Evolutionary conservation across 257 asterid species (phyloP).

Genomic region (Plantago elongata): DNA sequence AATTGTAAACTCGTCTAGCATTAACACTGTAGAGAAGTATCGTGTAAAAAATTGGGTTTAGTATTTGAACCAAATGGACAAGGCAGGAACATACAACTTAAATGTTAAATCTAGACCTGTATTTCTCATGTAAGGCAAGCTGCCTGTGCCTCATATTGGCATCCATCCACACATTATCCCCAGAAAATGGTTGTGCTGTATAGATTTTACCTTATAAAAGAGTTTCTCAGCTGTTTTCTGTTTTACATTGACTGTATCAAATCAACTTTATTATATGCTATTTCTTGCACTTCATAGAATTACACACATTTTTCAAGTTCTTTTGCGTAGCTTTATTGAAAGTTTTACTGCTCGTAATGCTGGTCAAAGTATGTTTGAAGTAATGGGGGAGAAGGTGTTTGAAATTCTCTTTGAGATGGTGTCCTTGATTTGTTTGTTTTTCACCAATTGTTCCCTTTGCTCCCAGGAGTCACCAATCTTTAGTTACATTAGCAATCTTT

Average conservation of each 20-base stretch:
- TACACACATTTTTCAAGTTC: not conserved
- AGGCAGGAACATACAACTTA: too few species aligned
- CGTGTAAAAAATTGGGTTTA: not conserved
- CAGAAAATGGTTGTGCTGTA: too few species aligned
- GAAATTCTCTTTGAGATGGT: constrained; percentile 11
- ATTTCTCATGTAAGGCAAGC: too few species aligned
- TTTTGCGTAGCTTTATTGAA: not conserved
- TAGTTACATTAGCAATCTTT: constrained; percentile 44
- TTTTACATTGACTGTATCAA: too few species aligned
- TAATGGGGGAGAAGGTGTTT: constrained; percentile 6
- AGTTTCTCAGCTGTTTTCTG: too few species aligned
- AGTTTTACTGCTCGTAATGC: not conserved
- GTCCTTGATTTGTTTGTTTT: constrained; percentile 16
- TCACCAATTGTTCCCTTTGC: constrained; percentile 13
- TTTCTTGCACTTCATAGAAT: too few species aligned
- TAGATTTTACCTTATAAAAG: too few species aligned
- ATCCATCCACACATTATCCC: too few species aligned
- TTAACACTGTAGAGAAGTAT: not conserved
- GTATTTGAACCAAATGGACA: not conserved
- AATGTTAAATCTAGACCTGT: too few species aligned
- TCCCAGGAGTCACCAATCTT: constrained; percentile 53
- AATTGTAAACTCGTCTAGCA: not conserved
- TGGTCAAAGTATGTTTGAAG: constrained; percentile 1
- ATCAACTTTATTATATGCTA: too few species aligned
- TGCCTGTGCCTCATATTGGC: too few species aligned